phyloP scores from a whole-genome alignment of 129 eudicot species.

The Saussurea involucrata region DNA sequence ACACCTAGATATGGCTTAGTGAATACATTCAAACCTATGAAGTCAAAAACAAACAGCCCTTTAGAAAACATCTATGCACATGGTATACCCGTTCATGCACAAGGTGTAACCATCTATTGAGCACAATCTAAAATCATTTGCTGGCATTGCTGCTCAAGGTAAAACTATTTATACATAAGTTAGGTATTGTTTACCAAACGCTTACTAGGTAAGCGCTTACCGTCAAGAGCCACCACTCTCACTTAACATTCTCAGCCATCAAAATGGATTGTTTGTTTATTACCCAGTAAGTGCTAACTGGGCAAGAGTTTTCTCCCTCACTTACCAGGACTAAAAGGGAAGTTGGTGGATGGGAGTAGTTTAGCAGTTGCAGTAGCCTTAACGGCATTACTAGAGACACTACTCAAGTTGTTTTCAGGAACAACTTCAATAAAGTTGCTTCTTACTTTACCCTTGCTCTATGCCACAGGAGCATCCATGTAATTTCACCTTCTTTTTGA shows the following conservation, averaged over 20 bases:
- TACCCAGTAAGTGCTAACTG: too few species aligned
- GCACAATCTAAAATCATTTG: neutral
- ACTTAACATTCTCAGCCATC: too few species aligned
- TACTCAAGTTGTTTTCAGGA: constrained; percentile 52
- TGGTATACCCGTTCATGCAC: too few species aligned
- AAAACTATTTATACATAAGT: neutral
- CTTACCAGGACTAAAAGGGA: constrained; percentile 55
- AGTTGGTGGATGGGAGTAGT: constrained; percentile 76
- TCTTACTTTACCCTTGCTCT: constrained; percentile 47
- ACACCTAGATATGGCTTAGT: too few species aligned
- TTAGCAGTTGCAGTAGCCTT: constrained; percentile 66
- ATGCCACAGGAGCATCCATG: constrained; percentile 72
- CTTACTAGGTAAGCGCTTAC: too few species aligned
- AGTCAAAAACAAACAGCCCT: neutral
- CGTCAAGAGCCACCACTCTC: too few species aligned
- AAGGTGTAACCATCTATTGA: neutral
- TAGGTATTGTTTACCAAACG: too few species aligned
- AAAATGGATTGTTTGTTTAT: too few species aligned
- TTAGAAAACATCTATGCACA: neutral
- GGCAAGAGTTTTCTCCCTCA: too few species aligned
- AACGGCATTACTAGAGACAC: constrained; percentile 68
- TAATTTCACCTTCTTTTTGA: constrained; percentile 6
- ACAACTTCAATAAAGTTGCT: constrained; percentile 60
- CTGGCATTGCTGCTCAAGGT: too few species aligned
- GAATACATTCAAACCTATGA: neutral